Evolutionary conservation across 2,329 filamentous ascomycete genomes (phyloP).

Genomic region (Cyphellophora attinorum): DNA sequence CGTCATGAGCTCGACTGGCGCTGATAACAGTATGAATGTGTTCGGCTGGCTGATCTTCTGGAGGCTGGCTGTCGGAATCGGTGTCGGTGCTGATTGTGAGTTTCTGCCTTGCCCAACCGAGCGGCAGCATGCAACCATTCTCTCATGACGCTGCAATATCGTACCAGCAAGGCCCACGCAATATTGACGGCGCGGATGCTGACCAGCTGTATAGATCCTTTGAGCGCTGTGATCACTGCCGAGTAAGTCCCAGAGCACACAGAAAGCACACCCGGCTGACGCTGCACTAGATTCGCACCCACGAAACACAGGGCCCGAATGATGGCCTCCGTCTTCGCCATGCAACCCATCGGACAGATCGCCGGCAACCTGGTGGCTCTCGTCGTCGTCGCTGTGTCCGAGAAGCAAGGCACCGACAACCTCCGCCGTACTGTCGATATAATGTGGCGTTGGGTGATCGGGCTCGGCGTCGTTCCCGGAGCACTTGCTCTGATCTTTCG

Average conservation of each 20-base stretch:
- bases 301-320: conserved; percentile 58
- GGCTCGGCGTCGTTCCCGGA: conserved; percentile 55
- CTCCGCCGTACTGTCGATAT: conserved; percentile 40
- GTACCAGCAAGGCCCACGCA: too few species aligned
- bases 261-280: too few species aligned
- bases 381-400: conserved; percentile 27
- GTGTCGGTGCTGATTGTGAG: conserved; percentile 57
- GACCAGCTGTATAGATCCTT: too few species aligned
- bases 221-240: conserved; percentile 58
- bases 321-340: conserved; percentile 59
- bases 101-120: too few species aligned
- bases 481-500: conserved; percentile 56
- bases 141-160: too few species aligned
- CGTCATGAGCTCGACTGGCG: conserved; percentile 34
- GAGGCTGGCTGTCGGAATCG: conserved; percentile 40
- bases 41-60: conserved; percentile 38
- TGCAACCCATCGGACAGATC: conserved; percentile 60
- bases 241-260: conserved; percentile 47
- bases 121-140: too few species aligned
- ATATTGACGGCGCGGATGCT: too few species aligned
- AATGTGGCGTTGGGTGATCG: conserved; percentile 59
- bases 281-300: conserved; percentile 37
- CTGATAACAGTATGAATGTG: conserved; percentile 33
- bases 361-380: conserved; percentile 54
- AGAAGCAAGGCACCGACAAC: conserved; percentile 20